Evolutionary conservation across 225 moss, liverwort and hornwort species (phyloP).

Genomic region (Marchantia paleacea): DNA sequence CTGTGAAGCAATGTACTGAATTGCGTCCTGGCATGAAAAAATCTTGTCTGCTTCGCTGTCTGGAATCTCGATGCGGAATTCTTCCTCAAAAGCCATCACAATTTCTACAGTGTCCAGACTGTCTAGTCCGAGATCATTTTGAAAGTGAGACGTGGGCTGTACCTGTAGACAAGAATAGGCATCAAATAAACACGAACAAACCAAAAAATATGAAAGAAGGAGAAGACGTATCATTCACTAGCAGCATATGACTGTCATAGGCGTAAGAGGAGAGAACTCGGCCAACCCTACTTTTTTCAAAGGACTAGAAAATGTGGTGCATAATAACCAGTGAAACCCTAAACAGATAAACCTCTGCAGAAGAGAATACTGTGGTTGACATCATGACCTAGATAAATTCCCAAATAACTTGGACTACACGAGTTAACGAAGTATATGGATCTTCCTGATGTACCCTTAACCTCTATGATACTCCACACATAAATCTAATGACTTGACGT

Average conservation of each 20-base stretch:
- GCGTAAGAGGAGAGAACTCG: too few species aligned
- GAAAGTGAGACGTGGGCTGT: constrained; percentile 65
- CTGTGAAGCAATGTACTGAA: constrained; percentile 83
- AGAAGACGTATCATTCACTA: neutral
- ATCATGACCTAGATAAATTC: neutral
- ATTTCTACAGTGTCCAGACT: constrained; percentile 88
- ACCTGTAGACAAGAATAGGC: constrained; percentile 42
- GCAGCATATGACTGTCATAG: too few species aligned
- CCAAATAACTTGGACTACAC: too few species aligned
- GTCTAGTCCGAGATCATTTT: constrained; percentile 84
- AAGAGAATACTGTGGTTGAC: neutral
- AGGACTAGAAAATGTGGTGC: neutral
- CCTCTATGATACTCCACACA: too few species aligned
- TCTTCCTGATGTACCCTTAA: too few species aligned
- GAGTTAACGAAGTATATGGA: too few species aligned
- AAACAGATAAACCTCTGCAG: neutral
- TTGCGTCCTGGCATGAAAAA: constrained; percentile 65
- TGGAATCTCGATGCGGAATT: constrained; percentile 73
- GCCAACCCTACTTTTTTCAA: neutral
- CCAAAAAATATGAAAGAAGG: neutral
- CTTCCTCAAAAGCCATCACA: constrained; percentile 90
- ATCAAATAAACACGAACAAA: neutral
- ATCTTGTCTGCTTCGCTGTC: constrained; percentile 85
- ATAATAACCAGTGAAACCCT: neutral
- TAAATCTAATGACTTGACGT: too few species aligned